Conservation (phyloP, 495 filamentous ascomycete genomes). For the Thermothielavioides terrestris region DNA sequence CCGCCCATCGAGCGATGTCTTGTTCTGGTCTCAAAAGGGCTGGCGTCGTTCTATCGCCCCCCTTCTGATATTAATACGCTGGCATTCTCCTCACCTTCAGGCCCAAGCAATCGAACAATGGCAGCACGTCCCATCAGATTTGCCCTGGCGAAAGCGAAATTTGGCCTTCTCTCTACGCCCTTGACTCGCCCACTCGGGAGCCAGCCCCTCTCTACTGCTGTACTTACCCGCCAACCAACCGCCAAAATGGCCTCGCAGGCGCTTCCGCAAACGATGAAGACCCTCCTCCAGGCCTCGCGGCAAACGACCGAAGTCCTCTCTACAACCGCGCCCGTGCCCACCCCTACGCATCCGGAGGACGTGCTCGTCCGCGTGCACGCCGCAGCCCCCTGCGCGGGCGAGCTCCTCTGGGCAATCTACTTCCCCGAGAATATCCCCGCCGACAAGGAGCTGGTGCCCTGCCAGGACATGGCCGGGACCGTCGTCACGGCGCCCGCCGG, state of each 20-base stretch:
- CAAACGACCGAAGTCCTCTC: slow-evolving; percentile 16
- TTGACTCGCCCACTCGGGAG: background rate
- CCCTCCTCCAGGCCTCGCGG: slow-evolving; percentile 24
- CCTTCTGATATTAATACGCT: background rate
- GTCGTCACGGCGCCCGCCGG: slow-evolving; percentile 35
- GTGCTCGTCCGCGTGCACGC: slow-evolving; percentile 53
- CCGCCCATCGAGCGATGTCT: no score
- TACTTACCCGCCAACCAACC: background rate
- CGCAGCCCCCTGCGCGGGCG: slow-evolving; percentile 49
- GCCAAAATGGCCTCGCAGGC: slow-evolving; percentile 9
- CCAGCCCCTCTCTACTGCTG: background rate
- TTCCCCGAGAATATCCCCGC: slow-evolving; percentile 34
- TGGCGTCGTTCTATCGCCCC: background rate
- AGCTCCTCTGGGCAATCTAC: slow-evolving; percentile 40
- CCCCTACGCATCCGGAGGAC: slow-evolving; percentile 31
- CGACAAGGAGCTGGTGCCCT: slow-evolving; percentile 41
- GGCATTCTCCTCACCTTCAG: background rate
- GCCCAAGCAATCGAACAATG: background rate
- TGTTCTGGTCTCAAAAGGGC: no score
- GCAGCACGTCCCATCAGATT: background rate
- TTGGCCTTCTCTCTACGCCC: background rate
- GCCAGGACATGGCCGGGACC: slow-evolving; percentile 45
- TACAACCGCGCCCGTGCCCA: slow-evolving; percentile 20
- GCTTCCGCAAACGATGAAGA: slow-evolving; percentile 23
- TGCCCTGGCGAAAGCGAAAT: background rate